These are phyloP conservation scores for Chytriomyces sp. DNA, from an alignment of 192 early-diverging fungal species.

Conservation along the genomic window DNA sequence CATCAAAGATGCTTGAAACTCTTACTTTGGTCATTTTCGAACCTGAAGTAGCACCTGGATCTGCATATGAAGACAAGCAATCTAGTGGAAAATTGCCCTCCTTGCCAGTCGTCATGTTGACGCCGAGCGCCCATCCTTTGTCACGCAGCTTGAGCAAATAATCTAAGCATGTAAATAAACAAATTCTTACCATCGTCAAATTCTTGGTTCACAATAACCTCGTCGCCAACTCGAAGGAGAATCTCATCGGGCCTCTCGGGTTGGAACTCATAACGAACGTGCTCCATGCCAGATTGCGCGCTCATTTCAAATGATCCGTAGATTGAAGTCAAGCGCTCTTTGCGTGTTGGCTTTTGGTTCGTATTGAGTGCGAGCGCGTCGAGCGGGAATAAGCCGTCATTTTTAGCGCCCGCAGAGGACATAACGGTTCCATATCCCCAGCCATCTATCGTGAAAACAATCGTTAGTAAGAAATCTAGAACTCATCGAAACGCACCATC, in stretches of 20 bases:
- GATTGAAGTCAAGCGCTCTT: conserved; percentile 15
- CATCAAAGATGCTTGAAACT: background rate
- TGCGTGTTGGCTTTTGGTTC: background rate
- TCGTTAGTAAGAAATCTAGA: too few relatives aligned
- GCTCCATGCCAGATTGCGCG: background rate
- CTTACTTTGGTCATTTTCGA: background rate
- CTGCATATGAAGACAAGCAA: conserved; percentile 10
- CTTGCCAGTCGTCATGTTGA: conserved; percentile 5
- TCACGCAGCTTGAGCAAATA: too few relatives aligned
- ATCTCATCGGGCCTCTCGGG: conserved; percentile 20
- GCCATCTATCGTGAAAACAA: background rate
- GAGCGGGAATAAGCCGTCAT: conserved; percentile 20
- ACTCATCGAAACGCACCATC: too few relatives aligned
- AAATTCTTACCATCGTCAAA: conserved; percentile 17
- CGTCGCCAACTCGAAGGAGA: background rate
- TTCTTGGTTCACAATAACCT: background rate
- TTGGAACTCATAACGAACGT: background rate
- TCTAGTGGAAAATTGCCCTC: conserved; percentile 11
- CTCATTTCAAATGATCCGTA: background rate
- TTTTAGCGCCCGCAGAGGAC: background rate
- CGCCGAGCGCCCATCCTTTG: conserved; percentile 13
- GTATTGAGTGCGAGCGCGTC: background rate
- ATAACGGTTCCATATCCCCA: conserved; percentile 27
- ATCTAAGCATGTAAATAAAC: too few relatives aligned
- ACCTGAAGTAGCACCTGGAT: background rate